Base-by-base conservation (phyloP, 768 basidiomycete genomes). In the Hygrocybe coccinea region DNA sequence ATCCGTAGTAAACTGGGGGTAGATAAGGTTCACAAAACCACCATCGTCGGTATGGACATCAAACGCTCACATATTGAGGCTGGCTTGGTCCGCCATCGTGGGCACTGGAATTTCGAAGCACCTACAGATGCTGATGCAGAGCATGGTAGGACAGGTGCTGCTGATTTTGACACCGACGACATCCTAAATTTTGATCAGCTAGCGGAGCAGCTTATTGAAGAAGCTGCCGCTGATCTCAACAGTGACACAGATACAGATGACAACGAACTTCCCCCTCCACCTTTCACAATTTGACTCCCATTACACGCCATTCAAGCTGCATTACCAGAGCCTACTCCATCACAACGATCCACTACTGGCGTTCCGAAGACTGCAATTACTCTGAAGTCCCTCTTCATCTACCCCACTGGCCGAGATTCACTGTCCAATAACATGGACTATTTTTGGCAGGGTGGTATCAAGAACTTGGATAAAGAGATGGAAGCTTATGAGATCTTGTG, bases 21-120 rank as follows among this genome's bases (percentile, higher is more conserved):
- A n/a, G 56, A 65, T 41, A 63, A 60, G 49, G 61, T 64, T 37
- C 62, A 50, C n/a, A 61, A 65, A 39, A 49, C 56, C 35, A 54
- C 56, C 9, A 38, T 65, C 1, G 51, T 66, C 11, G 53, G 60
- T 33, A 63, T 64, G 61, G 62, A 62, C 7, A 59, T 66, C 50
- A 58, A 57, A 46, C 54, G 50, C n/a, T 21, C 19, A 22, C 62
- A 65, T 55, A 24, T 59, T n/a, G 52, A 49, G 8, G 61, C 60
- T 22, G 52, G 61, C 43, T 55, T 60, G 35, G n/a, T 58, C 39
- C 49, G 22, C 10, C n/a, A 39, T 17, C 54, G 50, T 17, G 46
- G 36, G 15, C 60, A 59, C 24, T 44, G 44, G 22, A 45, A 25
- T n/a, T 54, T 60, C 38, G 45, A 47, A 22, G 45, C 22, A 47